Base-by-base conservation (phyloP, 225 moss, liverwort and hornwort species). In the Sphagnum contortum region DNA sequence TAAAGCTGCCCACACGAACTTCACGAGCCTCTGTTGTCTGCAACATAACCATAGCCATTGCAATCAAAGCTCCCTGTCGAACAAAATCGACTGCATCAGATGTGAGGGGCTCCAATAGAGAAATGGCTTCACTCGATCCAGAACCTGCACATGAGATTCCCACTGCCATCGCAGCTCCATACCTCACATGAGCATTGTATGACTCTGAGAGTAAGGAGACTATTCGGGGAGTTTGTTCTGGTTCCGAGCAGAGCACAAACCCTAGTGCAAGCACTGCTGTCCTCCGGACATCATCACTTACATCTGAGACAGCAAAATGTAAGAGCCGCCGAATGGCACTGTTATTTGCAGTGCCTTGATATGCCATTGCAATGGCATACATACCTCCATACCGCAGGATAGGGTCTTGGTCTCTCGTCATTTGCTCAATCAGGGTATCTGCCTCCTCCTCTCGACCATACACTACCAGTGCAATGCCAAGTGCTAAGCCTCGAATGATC, bases 111-210 rank as follows among this genome's bases (percentile, higher is more conserved):
- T 98, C 82, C 49, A 98, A 82, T 57, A 98, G 69, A 46, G 98
- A 86, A 61, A 98, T 80, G 3, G 93, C 98, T 47, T 74, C 82
- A 74, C 82, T 86, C 3, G 89, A 91, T 49, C 87, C 90, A 49
- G 98, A 81, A 29, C 98, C 98, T 12, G 98, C 89, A 69, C 98
- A 98, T 11, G 93, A 98, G 50, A 98, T 98, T 57, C 98, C 98
- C 44, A 91, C 77, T 11, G 98, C 98, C 69, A 98, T 93, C 7
- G 98, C 84, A 29, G 84, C 80, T 58, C 83, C 87, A 68, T 83
- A 87, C 44, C 87, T 58, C 9, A 87, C 72, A 66, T 87, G 75
- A 0, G 83, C 80, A 45, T 87, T 87, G 69, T 83, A 83, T 4
- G 87, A 87, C 62, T 83, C 78, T 3, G 83, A 77, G 4, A 83